A percentile compares a stretch with the other conserved stretches of the same genome.
phyloP scores from a whole-genome alignment of 768 basidiomycete species.

The Hysterangium stoloniferum region DNA sequence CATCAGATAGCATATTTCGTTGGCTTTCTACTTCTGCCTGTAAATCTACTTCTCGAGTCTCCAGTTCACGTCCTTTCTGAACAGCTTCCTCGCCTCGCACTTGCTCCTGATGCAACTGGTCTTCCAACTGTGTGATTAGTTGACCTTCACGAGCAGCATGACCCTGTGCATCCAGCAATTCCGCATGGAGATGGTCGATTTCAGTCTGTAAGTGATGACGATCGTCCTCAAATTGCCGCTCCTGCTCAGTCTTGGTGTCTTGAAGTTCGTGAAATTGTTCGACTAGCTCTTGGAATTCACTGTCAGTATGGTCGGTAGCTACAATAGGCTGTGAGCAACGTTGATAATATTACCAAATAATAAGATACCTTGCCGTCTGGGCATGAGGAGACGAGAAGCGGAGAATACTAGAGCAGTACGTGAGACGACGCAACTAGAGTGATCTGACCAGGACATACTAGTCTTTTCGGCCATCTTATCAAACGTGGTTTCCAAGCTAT shows the following conservation, averaged over 20 bases:
- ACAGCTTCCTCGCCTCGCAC: slow-evolving; percentile 58
- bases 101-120: slow-evolving; percentile 54
- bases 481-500: slow-evolving; percentile 70
- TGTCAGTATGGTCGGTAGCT: slow-evolving; percentile 73
- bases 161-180: slow-evolving; percentile 37
- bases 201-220: slow-evolving; percentile 48
- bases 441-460: slow-evolving; percentile 38
- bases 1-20: slow-evolving; percentile 55
- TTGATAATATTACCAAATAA: not conserved
- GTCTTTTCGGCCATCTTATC: slow-evolving; percentile 83
- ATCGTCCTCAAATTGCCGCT: slow-evolving; percentile 51
- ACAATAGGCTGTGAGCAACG: slow-evolving; percentile 12
- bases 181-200: slow-evolving; percentile 42
- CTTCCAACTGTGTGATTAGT: slow-evolving; percentile 33
- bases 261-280: slow-evolving; percentile 57
- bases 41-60: slow-evolving; percentile 55
- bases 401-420: slow-evolving; percentile 52
- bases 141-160: slow-evolving; percentile 33
- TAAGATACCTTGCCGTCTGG: slow-evolving; percentile 64
- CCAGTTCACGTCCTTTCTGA: slow-evolving; percentile 52
- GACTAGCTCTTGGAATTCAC: slow-evolving; percentile 63
- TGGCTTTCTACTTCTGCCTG: slow-evolving; percentile 48
- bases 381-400: slow-evolving; percentile 58
- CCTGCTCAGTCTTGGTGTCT: slow-evolving; percentile 49
- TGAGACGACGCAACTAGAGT: slow-evolving; percentile 8